phyloP scores from a whole-genome alignment of 176 grass and related monocot genomes.

The Coix lacrymajobi region DNA sequence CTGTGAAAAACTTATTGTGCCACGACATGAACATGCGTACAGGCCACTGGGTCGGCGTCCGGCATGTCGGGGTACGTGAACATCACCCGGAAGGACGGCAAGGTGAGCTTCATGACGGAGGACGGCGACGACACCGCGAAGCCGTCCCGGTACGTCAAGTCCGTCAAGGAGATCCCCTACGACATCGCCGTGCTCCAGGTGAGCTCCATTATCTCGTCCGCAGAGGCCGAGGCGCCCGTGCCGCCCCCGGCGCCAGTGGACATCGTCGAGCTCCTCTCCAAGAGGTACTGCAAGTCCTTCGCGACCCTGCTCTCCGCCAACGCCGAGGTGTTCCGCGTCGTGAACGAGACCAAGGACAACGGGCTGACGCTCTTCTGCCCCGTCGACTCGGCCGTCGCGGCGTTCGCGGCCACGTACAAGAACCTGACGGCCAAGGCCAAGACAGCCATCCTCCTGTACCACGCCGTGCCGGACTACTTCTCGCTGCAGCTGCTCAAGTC shows the following conservation, averaged over 20 bases:
- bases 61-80: conserved; percentile 64
- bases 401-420: conserved; percentile 53
- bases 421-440: conserved; percentile 74
- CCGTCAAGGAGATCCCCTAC: conserved; percentile 58
- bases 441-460: conserved; percentile 64
- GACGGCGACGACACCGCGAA: conserved; percentile 30
- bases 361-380: conserved; percentile 80
- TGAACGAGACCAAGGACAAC: conserved; percentile 62
- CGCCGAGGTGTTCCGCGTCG: conserved; percentile 32
- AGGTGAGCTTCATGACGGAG: conserved; percentile 40
- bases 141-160: conserved; percentile 41
- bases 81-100: conserved; percentile 48
- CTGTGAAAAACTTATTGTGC: no score
- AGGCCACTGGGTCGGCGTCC: conserved; percentile 35
- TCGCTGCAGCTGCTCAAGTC: conserved; percentile 64
- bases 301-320: conserved; percentile 46
- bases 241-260: conserved; percentile 52
- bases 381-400: conserved; percentile 49
- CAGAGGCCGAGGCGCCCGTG: conserved; percentile 52
- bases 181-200: conserved; percentile 60
- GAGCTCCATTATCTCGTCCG: conserved; percentile 44
- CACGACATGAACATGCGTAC: not conserved
- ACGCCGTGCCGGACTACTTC: conserved; percentile 70
- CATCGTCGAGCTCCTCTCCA: conserved; percentile 71
- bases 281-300: conserved; percentile 76